Base-by-base conservation (phyloP, 306 rosid genomes). In the Dryas alaskensis region DNA sequence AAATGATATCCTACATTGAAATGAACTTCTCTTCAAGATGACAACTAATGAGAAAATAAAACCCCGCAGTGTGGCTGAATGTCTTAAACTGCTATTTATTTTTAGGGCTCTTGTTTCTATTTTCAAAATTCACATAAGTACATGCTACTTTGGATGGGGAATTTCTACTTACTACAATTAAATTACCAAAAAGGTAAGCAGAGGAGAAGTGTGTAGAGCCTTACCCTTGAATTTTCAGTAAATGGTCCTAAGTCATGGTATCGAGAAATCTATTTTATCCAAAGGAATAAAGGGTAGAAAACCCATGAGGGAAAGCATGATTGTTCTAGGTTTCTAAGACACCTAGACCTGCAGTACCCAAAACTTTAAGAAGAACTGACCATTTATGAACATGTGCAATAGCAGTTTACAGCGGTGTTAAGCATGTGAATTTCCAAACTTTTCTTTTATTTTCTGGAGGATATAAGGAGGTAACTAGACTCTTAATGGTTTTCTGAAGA, bases 61-160 rank as follows among this genome's bases (percentile, higher is more conserved):
- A 13, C 11, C 55, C 44, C 19, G 39, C 62, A 22, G 62, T 57
- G 62, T 60, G 65, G 65, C 17, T 25, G 43, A 59, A 31, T 14
- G n/a, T 59, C 61, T 60, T 60, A 60, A 31, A 69, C 46, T 39
- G 44, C 25, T 49, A 3, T 27, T 67, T 40, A 54, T 19, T n/a
- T 22, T 54, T 4, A 42, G 52, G 47, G 62, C 49, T 48, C 58
- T 11, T 70, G 74, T 43, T 44, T 70, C 40, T 57, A 13, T 61
- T 37, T 70, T 19, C 25, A 6, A 55, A 42, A 17, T 14, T 70
- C 43, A 54, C 52, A 55, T 55, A 8, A 8, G 37, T 44, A 12
- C 12, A 12, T 55, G 43, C 42, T 55, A 70, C 51, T 11, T 1
- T 54, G 42, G 43, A 55, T 12, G n/a, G 7, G 13, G 62, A n/a